These are phyloP conservation scores for Wickerhamiella sergipiensis DNA, from an alignment of 805 yeast species.

Conservation along the genomic window DNA sequence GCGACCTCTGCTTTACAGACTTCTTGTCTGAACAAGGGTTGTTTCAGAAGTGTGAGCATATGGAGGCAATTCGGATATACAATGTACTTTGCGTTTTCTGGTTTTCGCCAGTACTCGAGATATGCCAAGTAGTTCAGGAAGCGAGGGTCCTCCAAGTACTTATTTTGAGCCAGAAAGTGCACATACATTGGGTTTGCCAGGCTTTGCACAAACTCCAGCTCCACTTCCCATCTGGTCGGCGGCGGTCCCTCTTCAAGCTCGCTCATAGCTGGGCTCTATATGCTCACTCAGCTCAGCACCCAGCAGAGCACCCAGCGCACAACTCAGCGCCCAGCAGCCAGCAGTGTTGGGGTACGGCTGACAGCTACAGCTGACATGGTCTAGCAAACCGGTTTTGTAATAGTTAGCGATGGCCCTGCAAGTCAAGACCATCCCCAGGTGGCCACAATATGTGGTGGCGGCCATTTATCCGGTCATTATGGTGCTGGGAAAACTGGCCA, in stretches of 20 bases:
- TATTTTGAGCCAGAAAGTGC: constrained; percentile 74
- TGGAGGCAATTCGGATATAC: constrained; percentile 86
- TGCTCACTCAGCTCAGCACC: not conserved
- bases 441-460: constrained; percentile 1
- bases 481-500: constrained; percentile 8
- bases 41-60: constrained; percentile 45
- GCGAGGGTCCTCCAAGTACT: constrained; percentile 53
- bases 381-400: no score
- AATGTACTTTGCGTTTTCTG: constrained; percentile 52
- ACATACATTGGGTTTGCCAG: constrained; percentile 81
- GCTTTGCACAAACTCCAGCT: constrained; percentile 87
- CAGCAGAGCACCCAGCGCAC: no score
- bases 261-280: not conserved
- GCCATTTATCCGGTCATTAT: constrained; percentile 9
- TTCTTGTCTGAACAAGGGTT: constrained; percentile 28
- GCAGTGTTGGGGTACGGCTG: no score
- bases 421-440: not conserved
- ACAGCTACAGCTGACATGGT: no score
- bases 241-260: constrained; percentile 24
- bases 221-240: constrained; percentile 63
- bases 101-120: constrained; percentile 72
- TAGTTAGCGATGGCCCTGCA: no score
- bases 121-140: constrained; percentile 69
- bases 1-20: constrained; percentile 30
- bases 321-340: no score